Evolutionary conservation across 2,329 filamentous ascomycete genomes (phyloP).

Genomic region (Elsinoe arachidis): DNA sequence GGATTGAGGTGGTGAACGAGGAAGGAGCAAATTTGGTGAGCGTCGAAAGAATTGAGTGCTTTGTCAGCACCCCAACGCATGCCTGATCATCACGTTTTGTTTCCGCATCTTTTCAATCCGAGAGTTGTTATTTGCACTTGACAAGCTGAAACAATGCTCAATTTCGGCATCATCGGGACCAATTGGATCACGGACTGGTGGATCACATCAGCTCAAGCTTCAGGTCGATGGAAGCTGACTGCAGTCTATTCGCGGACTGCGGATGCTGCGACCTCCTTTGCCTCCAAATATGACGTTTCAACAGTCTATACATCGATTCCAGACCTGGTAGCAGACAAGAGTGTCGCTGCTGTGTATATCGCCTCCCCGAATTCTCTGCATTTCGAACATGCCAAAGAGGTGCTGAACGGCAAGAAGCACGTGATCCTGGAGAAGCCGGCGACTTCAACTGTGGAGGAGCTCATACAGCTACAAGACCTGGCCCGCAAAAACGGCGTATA

Average conservation of each 20-base stretch:
- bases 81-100: neutral
- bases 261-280: slow-evolving; percentile 36
- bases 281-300: slow-evolving; percentile 31
- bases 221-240: slow-evolving; percentile 35
- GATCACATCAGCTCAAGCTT: slow-evolving; percentile 36
- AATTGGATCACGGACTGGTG: slow-evolving; percentile 44
- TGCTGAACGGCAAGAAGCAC: slow-evolving; percentile 38
- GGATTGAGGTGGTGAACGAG: too few relatives aligned
- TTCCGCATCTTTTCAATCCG: neutral
- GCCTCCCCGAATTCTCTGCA: slow-evolving; percentile 42
- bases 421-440: slow-evolving; percentile 45
- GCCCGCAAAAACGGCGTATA: slow-evolving; percentile 35
- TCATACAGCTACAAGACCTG: slow-evolving; percentile 35
- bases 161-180: slow-evolving; percentile 39
- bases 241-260: slow-evolving; percentile 40
- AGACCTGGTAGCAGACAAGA: slow-evolving; percentile 30
- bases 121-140: neutral
- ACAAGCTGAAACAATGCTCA: slow-evolving; percentile 24
- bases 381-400: slow-evolving; percentile 36
- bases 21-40: too few relatives aligned
- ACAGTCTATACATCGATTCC: slow-evolving; percentile 34
- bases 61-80: too few relatives aligned
- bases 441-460: slow-evolving; percentile 34
- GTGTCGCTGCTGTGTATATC: slow-evolving; percentile 39
- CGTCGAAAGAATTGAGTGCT: too few relatives aligned